Base-by-base conservation (phyloP, 2,329 filamentous ascomycete species). In the Monosporascus sp. region DNA sequence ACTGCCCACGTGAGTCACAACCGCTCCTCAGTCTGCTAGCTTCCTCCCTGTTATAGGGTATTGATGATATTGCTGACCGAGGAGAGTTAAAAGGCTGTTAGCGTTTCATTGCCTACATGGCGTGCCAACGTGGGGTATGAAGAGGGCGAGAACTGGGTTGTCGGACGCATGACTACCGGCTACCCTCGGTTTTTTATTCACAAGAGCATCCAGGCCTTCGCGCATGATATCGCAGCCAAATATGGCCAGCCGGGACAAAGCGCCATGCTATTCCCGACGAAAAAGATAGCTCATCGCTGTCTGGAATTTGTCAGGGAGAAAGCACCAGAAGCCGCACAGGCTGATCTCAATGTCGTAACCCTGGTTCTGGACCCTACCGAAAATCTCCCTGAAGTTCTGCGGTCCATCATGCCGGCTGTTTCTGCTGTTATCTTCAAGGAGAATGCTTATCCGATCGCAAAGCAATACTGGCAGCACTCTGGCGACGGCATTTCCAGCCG, bases 131-230 rank as follows among this genome's bases (percentile, higher is more conserved):
- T 99, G 40, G 93, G 85, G 41, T 99, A 99, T 67, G 94, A 99
- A 71, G 91, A 99, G 71, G 93, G 91, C 49, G 82, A 95, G 68
- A 77, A 86, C 53, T 94, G 90, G 87, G 90, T 99, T n/a, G 59
- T 94, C 19, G 82, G 80, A 58, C 87, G 86, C 67, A 88, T 99
- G 91, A 80, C 83, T 59, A 95, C 89, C 45, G 94, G 94, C 37
- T 99, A 99, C 71, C 94, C 94, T 56, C 90, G 92, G 51, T 99
- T 97, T 76, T 97, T 96, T 72, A 86, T 97, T 57, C 91, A 97
- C 71, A 88, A 86, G 64, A 85, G 80, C 61, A 96, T 97, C 59
- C 78, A 85, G 59, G 83, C 83, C 37, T 85, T 99, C 55, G 86
- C 85, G 16, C 72, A 76, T 48, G 83, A 87, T 50, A 84, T 97